Conservation (phyloP, 1,284 basidiomycete genomes). For the Rhodotorula sp. region DNA sequence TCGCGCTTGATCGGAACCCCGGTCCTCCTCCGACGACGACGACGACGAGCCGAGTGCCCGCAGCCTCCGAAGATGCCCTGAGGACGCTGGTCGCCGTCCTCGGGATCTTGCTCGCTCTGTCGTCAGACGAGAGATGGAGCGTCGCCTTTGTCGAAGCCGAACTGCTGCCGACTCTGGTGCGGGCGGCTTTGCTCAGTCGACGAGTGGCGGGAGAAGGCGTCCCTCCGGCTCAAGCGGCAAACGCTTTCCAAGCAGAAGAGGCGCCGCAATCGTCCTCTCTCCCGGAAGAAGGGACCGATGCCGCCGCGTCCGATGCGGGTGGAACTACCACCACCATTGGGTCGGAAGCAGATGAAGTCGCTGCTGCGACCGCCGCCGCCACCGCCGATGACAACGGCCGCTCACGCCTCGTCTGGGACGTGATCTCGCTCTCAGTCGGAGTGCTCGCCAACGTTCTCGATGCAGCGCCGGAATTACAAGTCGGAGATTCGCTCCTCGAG, state of each 20-base stretch:
- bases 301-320: background rate
- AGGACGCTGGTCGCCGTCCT: conserved; percentile 12
- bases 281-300: background rate
- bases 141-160: conserved; percentile 7
- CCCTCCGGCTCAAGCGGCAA: no score
- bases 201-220: background rate
- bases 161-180: conserved; percentile 11
- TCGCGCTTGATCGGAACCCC: background rate
- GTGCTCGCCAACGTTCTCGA: conserved; percentile 36
- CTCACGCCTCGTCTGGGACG: conserved; percentile 21
- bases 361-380: background rate
- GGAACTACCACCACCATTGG: background rate
- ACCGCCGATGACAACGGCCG: background rate
- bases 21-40: background rate
- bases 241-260: no score
- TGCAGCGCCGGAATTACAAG: background rate
- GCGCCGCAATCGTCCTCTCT: background rate
- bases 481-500: conserved; percentile 13
- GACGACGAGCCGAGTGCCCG: no score
- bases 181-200: background rate
- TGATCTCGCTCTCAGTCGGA: conserved; percentile 32
- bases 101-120: conserved; percentile 9
- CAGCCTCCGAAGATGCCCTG: background rate
- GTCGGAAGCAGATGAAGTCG: background rate
- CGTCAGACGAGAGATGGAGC: conserved; percentile 18